These are phyloP conservation scores for Quercus aquifolioides DNA, from an alignment of 306 rosid species.

Conservation along the genomic window DNA sequence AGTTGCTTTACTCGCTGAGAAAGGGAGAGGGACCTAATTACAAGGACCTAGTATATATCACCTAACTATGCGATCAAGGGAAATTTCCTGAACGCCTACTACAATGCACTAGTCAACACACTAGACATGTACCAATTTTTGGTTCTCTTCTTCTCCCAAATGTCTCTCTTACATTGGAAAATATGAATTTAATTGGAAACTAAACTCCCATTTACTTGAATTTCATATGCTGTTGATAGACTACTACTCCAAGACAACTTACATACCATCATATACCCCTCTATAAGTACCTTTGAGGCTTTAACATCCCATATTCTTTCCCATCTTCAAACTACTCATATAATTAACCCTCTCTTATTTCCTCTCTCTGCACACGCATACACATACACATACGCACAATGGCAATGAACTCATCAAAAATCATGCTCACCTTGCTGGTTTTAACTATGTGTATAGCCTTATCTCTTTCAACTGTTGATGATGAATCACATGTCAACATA, in stretches of 20 bases:
- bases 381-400: neutral
- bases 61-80: no score
- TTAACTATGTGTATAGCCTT: conserved; percentile 30
- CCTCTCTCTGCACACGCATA: neutral
- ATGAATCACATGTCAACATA: neutral
- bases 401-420: conserved; percentile 32
- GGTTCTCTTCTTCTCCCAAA: neutral
- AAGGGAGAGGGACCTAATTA: no score
- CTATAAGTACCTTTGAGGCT: neutral
- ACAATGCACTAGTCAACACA: neutral
- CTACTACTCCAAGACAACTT: conserved; percentile 22
- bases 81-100: no score
- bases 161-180: neutral
- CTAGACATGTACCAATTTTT: neutral
- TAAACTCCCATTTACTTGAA: conserved; percentile 15
- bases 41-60: no score
- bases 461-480: conserved; percentile 8
- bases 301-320: neutral
- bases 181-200: conserved; percentile 1
- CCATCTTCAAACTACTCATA: neutral
- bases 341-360: neutral
- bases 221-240: conserved; percentile 28
- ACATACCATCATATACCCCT: conserved; percentile 6
- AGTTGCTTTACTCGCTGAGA: no score
- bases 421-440: conserved; percentile 22